Percentiles rank a stretch among this genome's conserved stretches.
Conservation (phyloP, 2,329 filamentous ascomycete species). For the Alternaria alternata region DNA sequence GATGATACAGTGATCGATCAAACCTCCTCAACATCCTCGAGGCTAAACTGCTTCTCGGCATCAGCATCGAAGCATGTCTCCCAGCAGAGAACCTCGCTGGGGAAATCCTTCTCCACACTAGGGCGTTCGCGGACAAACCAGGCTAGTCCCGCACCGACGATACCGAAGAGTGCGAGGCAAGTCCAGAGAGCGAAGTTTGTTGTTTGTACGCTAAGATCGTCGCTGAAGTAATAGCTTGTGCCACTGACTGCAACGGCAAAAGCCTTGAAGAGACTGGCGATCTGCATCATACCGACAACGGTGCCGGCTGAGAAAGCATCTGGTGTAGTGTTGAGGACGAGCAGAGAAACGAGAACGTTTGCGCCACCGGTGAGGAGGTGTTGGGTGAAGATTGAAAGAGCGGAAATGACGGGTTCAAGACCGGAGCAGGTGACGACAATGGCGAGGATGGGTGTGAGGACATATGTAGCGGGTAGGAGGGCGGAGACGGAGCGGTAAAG, state of each 20-base stretch:
- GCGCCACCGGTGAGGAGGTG: constrained; percentile 54
- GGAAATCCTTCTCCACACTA: constrained; percentile 56
- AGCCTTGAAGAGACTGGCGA: constrained; percentile 57
- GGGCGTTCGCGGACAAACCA: constrained; percentile 57
- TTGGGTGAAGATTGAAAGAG: constrained; percentile 53
- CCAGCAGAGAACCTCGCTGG: constrained; percentile 54
- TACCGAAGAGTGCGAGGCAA: constrained; percentile 52
- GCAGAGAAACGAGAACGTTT: constrained; percentile 54
- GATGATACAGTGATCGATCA: constrained; percentile 4
- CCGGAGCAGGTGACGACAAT: constrained; percentile 46
- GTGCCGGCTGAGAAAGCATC: constrained; percentile 58
- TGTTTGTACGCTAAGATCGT: constrained; percentile 53
- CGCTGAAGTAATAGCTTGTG: constrained; percentile 56
- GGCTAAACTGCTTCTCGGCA: constrained; percentile 34
- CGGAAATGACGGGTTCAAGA: constrained; percentile 50
- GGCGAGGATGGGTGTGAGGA: constrained; percentile 52
- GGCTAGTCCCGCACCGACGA: constrained; percentile 53
- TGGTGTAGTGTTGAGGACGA: constrained; percentile 59
- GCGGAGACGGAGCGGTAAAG: constrained; percentile 54
- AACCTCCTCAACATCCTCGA: constrained; percentile 17
- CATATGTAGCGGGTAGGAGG: constrained; percentile 52
- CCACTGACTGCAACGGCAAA: constrained; percentile 57
- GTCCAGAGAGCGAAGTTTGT: constrained; percentile 58
- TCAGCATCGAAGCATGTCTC: constrained; percentile 58
- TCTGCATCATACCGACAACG: constrained; percentile 58